phyloP scores from a whole-genome alignment of 1,284 basidiomycete species.

The Ceratobasidium sp. region DNA sequence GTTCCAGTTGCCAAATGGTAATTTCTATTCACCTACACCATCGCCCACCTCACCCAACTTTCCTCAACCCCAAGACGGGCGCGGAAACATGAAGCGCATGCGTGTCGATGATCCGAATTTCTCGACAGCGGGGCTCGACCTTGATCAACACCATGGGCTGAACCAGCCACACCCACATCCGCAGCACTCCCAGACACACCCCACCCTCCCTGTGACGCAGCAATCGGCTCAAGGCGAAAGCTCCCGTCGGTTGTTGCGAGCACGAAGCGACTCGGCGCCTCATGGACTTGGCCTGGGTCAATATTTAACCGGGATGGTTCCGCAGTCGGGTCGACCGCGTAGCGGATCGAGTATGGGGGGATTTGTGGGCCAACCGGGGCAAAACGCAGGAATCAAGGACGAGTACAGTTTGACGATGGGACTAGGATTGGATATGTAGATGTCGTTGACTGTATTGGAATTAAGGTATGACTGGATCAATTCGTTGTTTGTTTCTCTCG shows the following conservation, averaged over 20 bases:
- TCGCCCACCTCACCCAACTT: constrained; percentile 67
- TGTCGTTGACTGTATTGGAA: neutral
- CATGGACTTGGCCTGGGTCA: constrained; percentile 53
- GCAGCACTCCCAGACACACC: constrained; percentile 49
- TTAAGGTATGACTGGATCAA: neutral
- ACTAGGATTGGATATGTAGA: constrained; percentile 23
- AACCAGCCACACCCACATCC: constrained; percentile 37
- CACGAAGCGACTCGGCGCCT: constrained; percentile 59
- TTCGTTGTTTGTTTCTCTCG: neutral
- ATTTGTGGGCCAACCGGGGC: neutral
- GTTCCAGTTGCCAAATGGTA: constrained; percentile 40
- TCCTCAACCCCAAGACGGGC: constrained; percentile 46
- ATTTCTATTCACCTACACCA: constrained; percentile 25
- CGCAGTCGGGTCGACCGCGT: constrained; percentile 21
- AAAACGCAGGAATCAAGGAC: constrained; percentile 23
- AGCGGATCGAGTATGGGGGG: constrained; percentile 21
- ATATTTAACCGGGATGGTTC: constrained; percentile 16
- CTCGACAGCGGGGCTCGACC: neutral
- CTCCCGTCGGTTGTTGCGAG: constrained; percentile 50
- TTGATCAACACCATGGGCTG: constrained; percentile 23
- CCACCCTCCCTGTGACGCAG: constrained; percentile 5
- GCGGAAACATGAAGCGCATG: constrained; percentile 18
- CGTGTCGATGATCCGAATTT: constrained; percentile 17
- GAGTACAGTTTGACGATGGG: constrained; percentile 2
- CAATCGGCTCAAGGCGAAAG: constrained; percentile 1